Evolutionary conservation across 1,139 yeast species (phyloP).

Genomic region (Protomyces macrosporus): DNA sequence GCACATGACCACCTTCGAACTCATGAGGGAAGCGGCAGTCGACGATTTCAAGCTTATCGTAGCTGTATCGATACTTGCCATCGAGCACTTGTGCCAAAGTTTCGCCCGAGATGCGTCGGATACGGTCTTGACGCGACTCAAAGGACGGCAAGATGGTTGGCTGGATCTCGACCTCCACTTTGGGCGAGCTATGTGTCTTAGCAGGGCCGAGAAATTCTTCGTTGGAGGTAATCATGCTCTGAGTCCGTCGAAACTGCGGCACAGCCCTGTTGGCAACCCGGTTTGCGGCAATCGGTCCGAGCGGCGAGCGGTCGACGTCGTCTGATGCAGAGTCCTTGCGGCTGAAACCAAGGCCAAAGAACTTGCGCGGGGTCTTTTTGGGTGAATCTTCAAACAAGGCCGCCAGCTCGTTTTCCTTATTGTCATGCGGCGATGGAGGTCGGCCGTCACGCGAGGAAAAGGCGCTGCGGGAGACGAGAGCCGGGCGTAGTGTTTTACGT

Average conservation of each 20-base stretch:
- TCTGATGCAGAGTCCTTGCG: conserved; percentile 29
- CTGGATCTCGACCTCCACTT: neutral
- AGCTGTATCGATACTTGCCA: conserved; percentile 51
- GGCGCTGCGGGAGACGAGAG: conserved; percentile 3
- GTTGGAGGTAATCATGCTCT: conserved; percentile 56
- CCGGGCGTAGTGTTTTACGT: conserved; percentile 9
- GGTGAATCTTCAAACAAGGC: conserved; percentile 30
- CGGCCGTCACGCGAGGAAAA: conserved; percentile 17
- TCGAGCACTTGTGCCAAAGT: conserved; percentile 46
- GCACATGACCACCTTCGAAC: conserved; percentile 85
- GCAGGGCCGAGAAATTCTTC: conserved; percentile 40
- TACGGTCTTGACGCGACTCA: conserved; percentile 28
- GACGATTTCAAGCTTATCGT: conserved; percentile 58
- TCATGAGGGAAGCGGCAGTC: conserved; percentile 95
- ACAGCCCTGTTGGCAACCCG: conserved; percentile 22
- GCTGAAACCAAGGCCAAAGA: conserved; percentile 26
- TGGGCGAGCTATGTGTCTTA: conserved; percentile 8
- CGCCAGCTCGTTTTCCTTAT: conserved; percentile 10
- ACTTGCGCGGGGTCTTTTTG: conserved; percentile 16
- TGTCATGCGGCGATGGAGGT: conserved; percentile 8
- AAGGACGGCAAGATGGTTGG: conserved; percentile 3
- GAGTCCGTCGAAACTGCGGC: conserved; percentile 53
- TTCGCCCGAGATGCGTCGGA: conserved; percentile 25
- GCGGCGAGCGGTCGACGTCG: conserved; percentile 26
- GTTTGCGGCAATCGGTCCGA: conserved; percentile 26